Conservation (phyloP, 2,329 filamentous ascomycete species). For the Phialophora verrucosa region DNA sequence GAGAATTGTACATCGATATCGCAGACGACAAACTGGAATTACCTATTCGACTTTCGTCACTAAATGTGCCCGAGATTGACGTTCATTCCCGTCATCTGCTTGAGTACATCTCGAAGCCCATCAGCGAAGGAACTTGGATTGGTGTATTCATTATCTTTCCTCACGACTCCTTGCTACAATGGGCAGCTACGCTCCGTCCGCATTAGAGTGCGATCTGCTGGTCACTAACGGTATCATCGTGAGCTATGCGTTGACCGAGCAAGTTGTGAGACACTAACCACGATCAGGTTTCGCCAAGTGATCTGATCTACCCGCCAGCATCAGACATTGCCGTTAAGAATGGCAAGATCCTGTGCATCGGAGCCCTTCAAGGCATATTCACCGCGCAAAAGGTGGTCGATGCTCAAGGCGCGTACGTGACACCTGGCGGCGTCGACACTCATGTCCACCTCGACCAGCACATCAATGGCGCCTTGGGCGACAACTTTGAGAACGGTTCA, state of each 20-base stretch:
- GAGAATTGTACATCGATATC: background rate
- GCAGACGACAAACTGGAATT: background rate
- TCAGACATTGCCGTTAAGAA: slow-evolving; percentile 22
- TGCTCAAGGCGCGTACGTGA: slow-evolving; percentile 23
- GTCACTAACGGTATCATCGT: slow-evolving; percentile 54
- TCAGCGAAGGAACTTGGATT: background rate
- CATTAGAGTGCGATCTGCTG: slow-evolving; percentile 45
- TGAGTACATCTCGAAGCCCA: background rate
- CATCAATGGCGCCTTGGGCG: slow-evolving; percentile 39
- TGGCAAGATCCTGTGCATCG: slow-evolving; percentile 19
- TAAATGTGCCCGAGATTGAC: background rate
- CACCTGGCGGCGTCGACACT: slow-evolving; percentile 23
- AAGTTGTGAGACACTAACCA: slow-evolving; percentile 37
- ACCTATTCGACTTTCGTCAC: background rate
- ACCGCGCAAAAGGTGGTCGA: slow-evolving; percentile 11
- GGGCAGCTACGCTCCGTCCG: slow-evolving; percentile 19
- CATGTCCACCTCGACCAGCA: slow-evolving; percentile 25
- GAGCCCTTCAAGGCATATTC: slow-evolving; percentile 11
- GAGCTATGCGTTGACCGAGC: slow-evolving; percentile 45
- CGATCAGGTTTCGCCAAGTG: slow-evolving; percentile 19
- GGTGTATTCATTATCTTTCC: background rate
- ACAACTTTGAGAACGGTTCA: slow-evolving; percentile 57
- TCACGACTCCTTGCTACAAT: background rate
- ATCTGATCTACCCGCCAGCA: slow-evolving; percentile 25
- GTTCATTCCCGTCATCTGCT: background rate